Conservation (phyloP, 2,329 filamentous ascomycete genomes). For the Alternaria sp. region DNA sequence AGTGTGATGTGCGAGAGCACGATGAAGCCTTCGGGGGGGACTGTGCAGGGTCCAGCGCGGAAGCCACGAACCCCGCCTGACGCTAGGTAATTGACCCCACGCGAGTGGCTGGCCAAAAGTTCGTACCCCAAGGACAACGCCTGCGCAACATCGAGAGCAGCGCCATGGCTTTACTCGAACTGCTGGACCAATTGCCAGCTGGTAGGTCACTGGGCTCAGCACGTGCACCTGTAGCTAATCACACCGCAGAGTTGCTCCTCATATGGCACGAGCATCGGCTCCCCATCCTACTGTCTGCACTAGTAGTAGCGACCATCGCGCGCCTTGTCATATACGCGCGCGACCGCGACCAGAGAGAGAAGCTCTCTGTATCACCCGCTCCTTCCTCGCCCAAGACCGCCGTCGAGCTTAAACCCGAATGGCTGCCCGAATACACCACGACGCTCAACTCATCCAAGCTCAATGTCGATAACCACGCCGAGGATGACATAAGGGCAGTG, state of each 20-base stretch:
- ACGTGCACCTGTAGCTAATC: not conserved
- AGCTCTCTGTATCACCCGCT: conserved; percentile 36
- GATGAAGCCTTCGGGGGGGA: not conserved
- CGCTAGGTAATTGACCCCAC: conserved; percentile 20
- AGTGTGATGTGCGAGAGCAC: not conserved
- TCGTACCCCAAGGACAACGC: conserved; percentile 4
- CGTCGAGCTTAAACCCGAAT: conserved; percentile 41
- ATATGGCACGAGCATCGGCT: conserved; percentile 48
- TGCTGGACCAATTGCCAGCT: conserved; percentile 22
- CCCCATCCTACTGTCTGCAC: conserved; percentile 40
- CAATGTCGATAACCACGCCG: conserved; percentile 39
- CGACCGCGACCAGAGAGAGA: conserved; percentile 32
- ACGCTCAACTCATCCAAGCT: conserved; percentile 26
- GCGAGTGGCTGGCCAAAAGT: conserved; percentile 26
- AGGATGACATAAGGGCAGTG: conserved; percentile 30
- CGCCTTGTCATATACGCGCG: conserved; percentile 38
- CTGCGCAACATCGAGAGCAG: conserved; percentile 4
- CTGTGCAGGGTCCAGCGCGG: not conserved
- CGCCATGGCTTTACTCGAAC: conserved; percentile 21
- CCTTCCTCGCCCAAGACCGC: conserved; percentile 39
- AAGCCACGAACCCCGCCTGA: conserved; percentile 12
- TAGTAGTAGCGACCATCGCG: conserved; percentile 37
- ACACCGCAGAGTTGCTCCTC: conserved; percentile 39
- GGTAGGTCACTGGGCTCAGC: conserved; percentile 5
- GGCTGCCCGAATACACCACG: conserved; percentile 44